Evolutionary conservation across 2,329 filamentous ascomycete species (phyloP).

Genomic region (Triangularia verruculosa): DNA sequence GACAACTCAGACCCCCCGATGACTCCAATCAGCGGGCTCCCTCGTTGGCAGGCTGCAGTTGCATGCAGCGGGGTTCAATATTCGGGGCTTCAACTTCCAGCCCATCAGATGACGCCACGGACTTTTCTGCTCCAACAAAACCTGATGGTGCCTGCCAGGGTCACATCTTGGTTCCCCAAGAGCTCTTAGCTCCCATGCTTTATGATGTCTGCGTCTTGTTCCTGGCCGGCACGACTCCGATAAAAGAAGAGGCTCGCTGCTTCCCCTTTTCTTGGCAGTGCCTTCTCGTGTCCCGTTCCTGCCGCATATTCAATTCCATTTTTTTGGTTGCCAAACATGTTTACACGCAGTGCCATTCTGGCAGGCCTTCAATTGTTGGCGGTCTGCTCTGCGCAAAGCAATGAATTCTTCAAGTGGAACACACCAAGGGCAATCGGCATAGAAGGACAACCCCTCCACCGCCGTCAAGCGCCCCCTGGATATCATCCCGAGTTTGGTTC

Average conservation of each 20-base stretch:
- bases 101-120: slow-evolving; percentile 28
- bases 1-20: background rate
- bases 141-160: slow-evolving; percentile 10
- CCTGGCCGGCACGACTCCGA: background rate
- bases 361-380: slow-evolving; percentile 11
- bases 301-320: slow-evolving; percentile 11
- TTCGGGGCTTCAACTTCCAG: slow-evolving; percentile 6
- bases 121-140: background rate
- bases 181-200: slow-evolving; percentile 5
- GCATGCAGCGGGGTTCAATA: slow-evolving; percentile 11
- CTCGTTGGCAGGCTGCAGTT: background rate
- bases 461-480: slow-evolving; percentile 24
- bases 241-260: background rate
- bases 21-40: background rate
- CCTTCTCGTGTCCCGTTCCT: background rate
- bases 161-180: background rate
- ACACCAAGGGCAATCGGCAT: background rate
- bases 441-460: slow-evolving; percentile 4
- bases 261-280: slow-evolving; percentile 13
- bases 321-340: background rate
- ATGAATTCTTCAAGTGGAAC: slow-evolving; percentile 22
- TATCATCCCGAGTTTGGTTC: slow-evolving; percentile 28
- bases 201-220: slow-evolving; percentile 15
- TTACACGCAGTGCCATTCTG: background rate
- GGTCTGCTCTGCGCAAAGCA: slow-evolving; percentile 11